A percentile compares a stretch with the other conserved stretches of the same genome.
Conservation (phyloP, 2,329 filamentous ascomycete genomes). For the Aspergillus glaucus region DNA sequence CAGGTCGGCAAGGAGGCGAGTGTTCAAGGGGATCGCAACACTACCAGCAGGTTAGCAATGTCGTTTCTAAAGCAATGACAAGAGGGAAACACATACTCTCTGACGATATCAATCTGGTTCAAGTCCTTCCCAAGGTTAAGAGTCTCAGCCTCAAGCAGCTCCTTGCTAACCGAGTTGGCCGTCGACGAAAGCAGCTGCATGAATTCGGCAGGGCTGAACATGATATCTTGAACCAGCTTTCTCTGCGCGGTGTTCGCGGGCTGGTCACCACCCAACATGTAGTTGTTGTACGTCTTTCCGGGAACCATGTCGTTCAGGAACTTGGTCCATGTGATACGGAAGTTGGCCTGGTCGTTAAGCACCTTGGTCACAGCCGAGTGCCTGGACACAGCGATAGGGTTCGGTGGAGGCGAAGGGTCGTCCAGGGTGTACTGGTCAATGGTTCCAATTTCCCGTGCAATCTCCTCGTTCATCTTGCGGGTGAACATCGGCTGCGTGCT, state of each 20-base stretch:
- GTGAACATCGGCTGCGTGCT: conserved; percentile 24
- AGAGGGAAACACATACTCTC: conserved; percentile 8
- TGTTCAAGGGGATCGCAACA: conserved; percentile 20
- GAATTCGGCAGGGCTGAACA: conserved; percentile 15
- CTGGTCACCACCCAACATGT: conserved; percentile 16
- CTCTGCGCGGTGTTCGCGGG: conserved; percentile 11
- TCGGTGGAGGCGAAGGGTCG: conserved; percentile 13
- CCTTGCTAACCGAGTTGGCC: conserved; percentile 10
- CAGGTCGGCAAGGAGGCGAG: conserved; percentile 19
- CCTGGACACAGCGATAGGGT: conserved; percentile 12
- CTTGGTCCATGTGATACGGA: conserved; percentile 17
- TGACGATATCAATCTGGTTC: conserved; percentile 20
- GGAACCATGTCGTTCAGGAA: conserved; percentile 14
- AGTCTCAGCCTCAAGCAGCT: conserved; percentile 17
- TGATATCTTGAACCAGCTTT: conserved; percentile 12
- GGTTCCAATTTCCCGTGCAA: conserved; percentile 17
- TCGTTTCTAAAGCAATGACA: not conserved
- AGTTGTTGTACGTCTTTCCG: conserved; percentile 11
- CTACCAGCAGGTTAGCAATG: conserved; percentile 2
- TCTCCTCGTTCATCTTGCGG: conserved; percentile 17
- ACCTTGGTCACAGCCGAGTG: conserved; percentile 13
- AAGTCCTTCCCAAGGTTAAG: conserved; percentile 10
- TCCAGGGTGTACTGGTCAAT: conserved; percentile 12
- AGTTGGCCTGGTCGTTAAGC: conserved; percentile 16
- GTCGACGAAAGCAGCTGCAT: conserved; percentile 12